These are phyloP conservation scores for Solanum lignicaule DNA, from an alignment of 257 asterid genomes.

Conservation along the genomic window DNA sequence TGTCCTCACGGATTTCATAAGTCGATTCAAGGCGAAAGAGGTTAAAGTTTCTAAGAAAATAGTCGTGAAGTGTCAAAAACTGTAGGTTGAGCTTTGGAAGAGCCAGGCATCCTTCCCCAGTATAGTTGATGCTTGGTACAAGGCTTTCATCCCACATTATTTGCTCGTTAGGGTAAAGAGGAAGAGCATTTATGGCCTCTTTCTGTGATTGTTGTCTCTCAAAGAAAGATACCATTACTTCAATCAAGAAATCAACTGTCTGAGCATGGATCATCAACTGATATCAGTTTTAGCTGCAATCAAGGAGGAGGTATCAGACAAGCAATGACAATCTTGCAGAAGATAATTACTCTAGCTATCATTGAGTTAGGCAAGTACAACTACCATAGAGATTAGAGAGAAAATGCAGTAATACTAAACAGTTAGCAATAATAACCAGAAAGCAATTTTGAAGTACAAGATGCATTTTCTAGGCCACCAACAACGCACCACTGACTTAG, in stretches of 20 bases:
- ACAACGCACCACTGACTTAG: background rate
- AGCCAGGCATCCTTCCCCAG: constrained; percentile 99
- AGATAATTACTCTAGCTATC: background rate
- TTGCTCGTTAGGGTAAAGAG: constrained; percentile 91
- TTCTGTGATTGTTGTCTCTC: constrained; percentile 92
- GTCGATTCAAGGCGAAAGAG: constrained; percentile 99
- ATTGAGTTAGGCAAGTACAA: background rate
- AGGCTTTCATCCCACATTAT: constrained; percentile 99
- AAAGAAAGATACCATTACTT: constrained; percentile 86
- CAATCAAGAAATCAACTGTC: constrained; percentile 88
- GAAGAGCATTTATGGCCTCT: constrained; percentile 97
- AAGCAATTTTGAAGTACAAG: background rate
- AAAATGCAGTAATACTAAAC: background rate
- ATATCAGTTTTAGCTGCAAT: constrained; percentile 77
- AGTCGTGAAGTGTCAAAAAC: constrained; percentile 92
- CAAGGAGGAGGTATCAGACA: background rate
- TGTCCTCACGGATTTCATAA: constrained; percentile 97
- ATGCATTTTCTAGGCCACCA: background rate
- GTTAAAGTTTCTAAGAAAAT: constrained; percentile 91
- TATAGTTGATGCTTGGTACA: constrained; percentile 95
- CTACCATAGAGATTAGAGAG: background rate
- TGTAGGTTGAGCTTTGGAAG: constrained; percentile 96
- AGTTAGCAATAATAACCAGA: background rate
- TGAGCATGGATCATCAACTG: constrained; percentile 84
- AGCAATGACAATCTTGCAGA: background rate